Evolutionary conservation across 352 stramenopile genomes (phyloP), one percentile per base, ranked within the genome.

Genomic region (Phytophthora litchii): DNA sequence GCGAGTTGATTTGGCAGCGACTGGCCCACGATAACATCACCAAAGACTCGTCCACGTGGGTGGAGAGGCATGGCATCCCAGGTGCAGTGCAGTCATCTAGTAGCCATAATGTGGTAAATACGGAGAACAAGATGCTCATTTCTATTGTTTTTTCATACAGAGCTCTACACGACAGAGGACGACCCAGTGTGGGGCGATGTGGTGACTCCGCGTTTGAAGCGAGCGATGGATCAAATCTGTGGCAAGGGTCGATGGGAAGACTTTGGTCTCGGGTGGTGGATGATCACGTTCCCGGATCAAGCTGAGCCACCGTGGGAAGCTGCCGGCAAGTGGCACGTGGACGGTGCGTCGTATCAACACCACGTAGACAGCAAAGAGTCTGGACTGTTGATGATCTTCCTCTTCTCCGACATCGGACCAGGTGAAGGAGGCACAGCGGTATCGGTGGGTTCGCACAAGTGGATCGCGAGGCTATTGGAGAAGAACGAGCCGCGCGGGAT

Each of bases 221-320:
- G 20, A 25, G 86, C 86, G 10, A 60, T 95, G 23, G 76, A 93
- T 48, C 84, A 95, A 46, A 51, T 93, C 11, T 89, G 82, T n/a
- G 86, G 86, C 7, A 43, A 58, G n/a, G 64, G 67, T 12, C 57
- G 67, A 7, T 95, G 83, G 83, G 57, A 86, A 32, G 55, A 76
- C 17, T 86, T 95, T 44, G 81, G 78, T n/a, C 85, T 86, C 29
- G 86, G 86, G 13, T 94, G 84, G 86, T 94, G 85, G 86, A 87
- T 92, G 56, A 59, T 94, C 47, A 94, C 86, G 29, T 95, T 94
- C 51, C 83, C 85, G 7, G 60, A 72, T 4, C 78, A 86, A 31
- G 38, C 60, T 0, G 46, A 74, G 35, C 63, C 65, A 23, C 80
- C 84, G 16, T 94, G 84, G 86, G 74, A 43, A 5, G 64, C 81